A percentile compares a stretch with the other conserved stretches of the same genome.
Evolutionary conservation across 2,329 filamentous ascomycete species (phyloP).

Genomic region (Escovopsis weberi): DNA sequence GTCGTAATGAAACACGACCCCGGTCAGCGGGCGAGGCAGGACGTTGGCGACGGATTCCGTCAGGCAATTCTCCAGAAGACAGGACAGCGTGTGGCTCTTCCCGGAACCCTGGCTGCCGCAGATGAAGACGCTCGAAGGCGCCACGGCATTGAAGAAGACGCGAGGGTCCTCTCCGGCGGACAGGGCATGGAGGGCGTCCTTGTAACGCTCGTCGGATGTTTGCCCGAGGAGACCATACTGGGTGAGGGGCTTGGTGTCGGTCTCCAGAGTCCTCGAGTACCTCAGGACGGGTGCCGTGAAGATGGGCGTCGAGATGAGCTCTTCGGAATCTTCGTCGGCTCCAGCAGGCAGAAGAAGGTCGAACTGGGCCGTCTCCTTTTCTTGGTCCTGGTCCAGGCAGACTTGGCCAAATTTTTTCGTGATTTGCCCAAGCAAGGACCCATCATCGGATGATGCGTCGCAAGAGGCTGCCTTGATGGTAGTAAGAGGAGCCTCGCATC

Average conservation of each 20-base stretch:
- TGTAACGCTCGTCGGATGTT: neutral
- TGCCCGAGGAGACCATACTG: conserved; percentile 11
- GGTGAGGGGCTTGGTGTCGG: neutral
- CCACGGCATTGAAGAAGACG: conserved; percentile 30
- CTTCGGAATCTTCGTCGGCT: neutral
- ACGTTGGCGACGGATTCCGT: conserved; percentile 27
- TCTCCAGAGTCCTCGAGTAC: neutral
- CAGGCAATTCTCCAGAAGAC: conserved; percentile 42
- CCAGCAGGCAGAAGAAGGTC: neutral
- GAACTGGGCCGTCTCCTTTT: conserved; percentile 3
- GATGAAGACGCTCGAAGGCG: conserved; percentile 45
- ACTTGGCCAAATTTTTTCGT: neutral
- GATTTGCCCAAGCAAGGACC: too few species aligned
- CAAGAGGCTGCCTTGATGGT: too few species aligned
- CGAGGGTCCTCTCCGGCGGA: conserved; percentile 12
- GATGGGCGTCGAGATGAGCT: conserved; percentile 7
- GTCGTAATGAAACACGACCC: conserved; percentile 52
- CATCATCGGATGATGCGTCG: too few species aligned
- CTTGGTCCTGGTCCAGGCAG: neutral
- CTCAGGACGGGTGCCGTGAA: conserved; percentile 8
- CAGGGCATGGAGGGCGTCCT: too few species aligned
- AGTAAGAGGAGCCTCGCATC: too few species aligned
- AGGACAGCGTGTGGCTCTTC: conserved; percentile 47
- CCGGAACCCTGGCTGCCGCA: conserved; percentile 51
- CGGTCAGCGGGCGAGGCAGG: conserved; percentile 38